Conservation (phyloP, 805 yeast genomes). For the Maudiozyma pseudohumilis region DNA sequence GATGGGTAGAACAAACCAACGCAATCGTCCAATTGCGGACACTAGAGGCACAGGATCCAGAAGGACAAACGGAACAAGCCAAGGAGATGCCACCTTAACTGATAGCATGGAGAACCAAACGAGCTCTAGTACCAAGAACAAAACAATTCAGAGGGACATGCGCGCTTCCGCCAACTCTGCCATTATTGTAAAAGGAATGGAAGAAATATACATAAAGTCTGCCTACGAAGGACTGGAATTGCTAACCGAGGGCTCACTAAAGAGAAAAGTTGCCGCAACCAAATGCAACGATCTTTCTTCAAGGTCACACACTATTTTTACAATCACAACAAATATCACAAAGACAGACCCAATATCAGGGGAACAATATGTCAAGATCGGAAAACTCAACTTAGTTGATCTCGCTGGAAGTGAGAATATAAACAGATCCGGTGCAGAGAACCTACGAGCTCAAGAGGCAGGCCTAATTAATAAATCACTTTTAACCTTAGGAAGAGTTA, state of each 20-base stretch:
- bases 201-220: constrained; percentile 39
- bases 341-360: constrained; percentile 38
- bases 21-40: background rate
- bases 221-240: constrained; percentile 43
- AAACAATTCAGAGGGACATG: too few relatives aligned
- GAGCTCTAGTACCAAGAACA: too few relatives aligned
- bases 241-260: constrained; percentile 47
- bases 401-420: constrained; percentile 90
- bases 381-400: constrained; percentile 82
- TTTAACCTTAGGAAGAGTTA: constrained; percentile 78
- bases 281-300: constrained; percentile 69
- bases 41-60: too few relatives aligned
- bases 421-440: constrained; percentile 71
- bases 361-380: constrained; percentile 41
- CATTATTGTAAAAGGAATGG: constrained; percentile 47
- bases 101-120: too few relatives aligned
- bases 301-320: constrained; percentile 72
- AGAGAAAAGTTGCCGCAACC: constrained; percentile 68
- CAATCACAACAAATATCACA: constrained; percentile 51
- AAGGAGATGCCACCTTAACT: too few relatives aligned
- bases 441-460: constrained; percentile 81
- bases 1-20: background rate
- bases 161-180: constrained; percentile 27
- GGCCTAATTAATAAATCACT: constrained; percentile 83
- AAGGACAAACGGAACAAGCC: too few relatives aligned